These are phyloP conservation scores for Neoboletus magnificus DNA, from an alignment of 768 basidiomycete genomes.

Conservation along the genomic window DNA sequence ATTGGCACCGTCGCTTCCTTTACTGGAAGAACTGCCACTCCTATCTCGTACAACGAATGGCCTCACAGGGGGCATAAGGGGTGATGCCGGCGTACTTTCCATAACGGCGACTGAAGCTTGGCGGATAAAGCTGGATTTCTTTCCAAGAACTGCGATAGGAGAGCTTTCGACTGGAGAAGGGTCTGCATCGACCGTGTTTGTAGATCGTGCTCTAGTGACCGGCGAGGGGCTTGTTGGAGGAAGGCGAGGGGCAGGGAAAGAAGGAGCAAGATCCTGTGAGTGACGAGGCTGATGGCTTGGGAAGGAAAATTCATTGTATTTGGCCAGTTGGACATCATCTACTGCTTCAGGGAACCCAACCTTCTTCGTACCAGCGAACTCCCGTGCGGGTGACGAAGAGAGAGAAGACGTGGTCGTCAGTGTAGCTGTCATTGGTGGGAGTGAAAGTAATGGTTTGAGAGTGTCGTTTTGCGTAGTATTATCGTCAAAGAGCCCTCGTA, in stretches of 20 bases:
- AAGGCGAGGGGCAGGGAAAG: slow-evolving; percentile 21
- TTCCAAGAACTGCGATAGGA: slow-evolving; percentile 7
- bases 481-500: slow-evolving; percentile 77
- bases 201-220: slow-evolving; percentile 33
- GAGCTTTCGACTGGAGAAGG: slow-evolving; percentile 12
- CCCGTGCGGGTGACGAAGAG: slow-evolving; percentile 37
- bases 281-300: slow-evolving; percentile 56
- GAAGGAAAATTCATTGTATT: slow-evolving; percentile 52
- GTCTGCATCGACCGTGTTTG: slow-evolving; percentile 27
- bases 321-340: slow-evolving; percentile 43
- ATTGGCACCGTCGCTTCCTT: slow-evolving; percentile 33
- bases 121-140: slow-evolving; percentile 43
- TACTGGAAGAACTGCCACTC: slow-evolving; percentile 47
- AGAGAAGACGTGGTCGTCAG: slow-evolving; percentile 26
- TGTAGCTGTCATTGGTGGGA: slow-evolving; percentile 24
- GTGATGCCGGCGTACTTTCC: slow-evolving; percentile 41
- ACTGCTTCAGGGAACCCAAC: slow-evolving; percentile 28
- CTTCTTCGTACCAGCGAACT: slow-evolving; percentile 32
- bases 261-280: slow-evolving; percentile 49
- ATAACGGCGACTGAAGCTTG: slow-evolving; percentile 54
- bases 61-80: slow-evolving; percentile 42
- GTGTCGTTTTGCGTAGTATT: slow-evolving; percentile 40
- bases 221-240: slow-evolving; percentile 33
- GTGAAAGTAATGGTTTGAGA: slow-evolving; percentile 39
- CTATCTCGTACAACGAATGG: slow-evolving; percentile 48